A percentile compares a stretch with the other conserved stretches of the same genome.
Evolutionary conservation across 345 rosid genomes (phyloP).

Genomic region (Rhizophora mangle): DNA sequence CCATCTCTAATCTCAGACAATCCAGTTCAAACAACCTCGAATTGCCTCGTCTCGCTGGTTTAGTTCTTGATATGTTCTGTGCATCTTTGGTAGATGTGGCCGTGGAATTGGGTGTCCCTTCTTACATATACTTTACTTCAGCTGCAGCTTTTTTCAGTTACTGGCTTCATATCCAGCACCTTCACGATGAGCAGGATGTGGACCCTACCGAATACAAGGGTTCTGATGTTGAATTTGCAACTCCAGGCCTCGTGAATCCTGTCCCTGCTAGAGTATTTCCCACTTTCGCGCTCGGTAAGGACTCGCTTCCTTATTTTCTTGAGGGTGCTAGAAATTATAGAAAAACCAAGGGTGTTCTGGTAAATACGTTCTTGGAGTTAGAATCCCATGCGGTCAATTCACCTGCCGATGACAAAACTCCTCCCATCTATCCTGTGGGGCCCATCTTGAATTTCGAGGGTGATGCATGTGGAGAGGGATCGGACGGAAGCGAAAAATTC

Average conservation of each 20-base stretch:
- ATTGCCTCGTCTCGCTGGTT: slow-evolving; percentile 38
- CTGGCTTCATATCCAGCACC: slow-evolving; percentile 20
- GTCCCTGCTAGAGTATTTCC: slow-evolving; percentile 42
- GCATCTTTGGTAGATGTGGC: slow-evolving; percentile 50
- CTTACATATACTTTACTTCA: slow-evolving; percentile 46
- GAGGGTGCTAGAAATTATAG: slow-evolving; percentile 8
- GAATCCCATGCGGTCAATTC: slow-evolving; percentile 34
- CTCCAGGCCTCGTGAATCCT: slow-evolving; percentile 37
- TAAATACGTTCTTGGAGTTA: slow-evolving; percentile 45
- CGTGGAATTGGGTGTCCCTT: slow-evolving; percentile 37
- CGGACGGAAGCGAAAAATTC: not conserved
- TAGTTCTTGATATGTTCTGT: slow-evolving; percentile 56
- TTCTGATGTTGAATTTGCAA: slow-evolving; percentile 28
- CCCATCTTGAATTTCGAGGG: slow-evolving; percentile 42
- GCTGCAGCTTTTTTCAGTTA: slow-evolving; percentile 39
- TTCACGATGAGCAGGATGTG: slow-evolving; percentile 19
- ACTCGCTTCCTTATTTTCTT: rapidly evolving
- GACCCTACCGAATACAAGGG: slow-evolving; percentile 27
- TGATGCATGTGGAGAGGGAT: not conserved
- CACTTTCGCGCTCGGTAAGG: not conserved
- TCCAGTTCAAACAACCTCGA: slow-evolving; percentile 5
- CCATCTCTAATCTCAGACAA: not conserved
- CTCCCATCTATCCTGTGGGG: slow-evolving; percentile 44
- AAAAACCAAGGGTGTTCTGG: slow-evolving; percentile 39
- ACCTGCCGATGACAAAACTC: slow-evolving; percentile 18